Evolutionary conservation across 148 eudicot genomes (phyloP).

Genomic region (Arctostaphylos glauca): DNA sequence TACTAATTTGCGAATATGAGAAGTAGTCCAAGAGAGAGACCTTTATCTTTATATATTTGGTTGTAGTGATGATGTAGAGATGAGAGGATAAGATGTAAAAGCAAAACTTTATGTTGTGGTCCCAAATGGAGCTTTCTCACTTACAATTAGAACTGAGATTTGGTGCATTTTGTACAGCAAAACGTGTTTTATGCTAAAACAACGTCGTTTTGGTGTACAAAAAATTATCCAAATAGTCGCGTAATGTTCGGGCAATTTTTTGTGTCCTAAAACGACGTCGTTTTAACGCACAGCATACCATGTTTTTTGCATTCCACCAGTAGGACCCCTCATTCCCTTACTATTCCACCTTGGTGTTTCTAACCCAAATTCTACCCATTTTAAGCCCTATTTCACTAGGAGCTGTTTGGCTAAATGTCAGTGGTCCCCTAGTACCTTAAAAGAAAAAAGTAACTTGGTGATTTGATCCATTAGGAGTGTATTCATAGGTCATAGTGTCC

Average conservation of each 20-base stretch:
- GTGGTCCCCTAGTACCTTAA: not conserved
- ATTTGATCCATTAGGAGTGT: not conserved
- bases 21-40: no score
- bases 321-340: not conserved
- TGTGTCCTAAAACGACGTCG: no score
- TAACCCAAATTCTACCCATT: not conserved
- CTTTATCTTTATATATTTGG: not conserved
- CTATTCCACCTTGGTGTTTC: not conserved
- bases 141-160: not conserved
- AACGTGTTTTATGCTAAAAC: no score
- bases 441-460: not conserved
- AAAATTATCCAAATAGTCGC: no score
- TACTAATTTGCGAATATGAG: no score
- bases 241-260: no score
- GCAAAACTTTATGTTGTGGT: not conserved
- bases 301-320: no score
- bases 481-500: not conserved
- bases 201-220: no score
- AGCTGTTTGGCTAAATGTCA: constrained; percentile 4
- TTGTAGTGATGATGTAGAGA: not conserved
- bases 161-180: no score
- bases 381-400: not conserved
- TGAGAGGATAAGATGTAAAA: not conserved
- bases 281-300: no score
- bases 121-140: not conserved